phyloP scores from a whole-genome alignment of 1,284 basidiomycete genomes.

The Pholiota adiposa region DNA sequence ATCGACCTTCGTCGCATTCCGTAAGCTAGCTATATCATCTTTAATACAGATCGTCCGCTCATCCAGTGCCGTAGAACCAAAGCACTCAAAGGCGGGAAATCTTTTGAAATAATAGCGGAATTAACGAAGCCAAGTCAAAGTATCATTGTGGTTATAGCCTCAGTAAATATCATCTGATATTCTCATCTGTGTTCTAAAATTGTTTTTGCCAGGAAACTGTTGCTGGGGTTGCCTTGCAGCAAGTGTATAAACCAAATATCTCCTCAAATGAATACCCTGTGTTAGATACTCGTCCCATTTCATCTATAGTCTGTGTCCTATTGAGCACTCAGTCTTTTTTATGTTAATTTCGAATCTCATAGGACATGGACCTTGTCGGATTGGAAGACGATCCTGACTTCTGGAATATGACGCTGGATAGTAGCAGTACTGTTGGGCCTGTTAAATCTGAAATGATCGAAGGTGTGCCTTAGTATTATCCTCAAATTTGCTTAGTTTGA shows the following conservation, averaged over 20 bases:
- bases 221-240: constrained; percentile 61
- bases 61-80: constrained; percentile 55
- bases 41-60: neutral
- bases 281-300: constrained; percentile 70
- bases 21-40: constrained; percentile 44
- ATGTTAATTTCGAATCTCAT: constrained; percentile 5
- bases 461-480: neutral
- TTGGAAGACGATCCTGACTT: constrained; percentile 69
- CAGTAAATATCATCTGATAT: constrained; percentile 43
- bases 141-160: constrained; percentile 64
- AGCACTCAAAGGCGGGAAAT: constrained; percentile 56
- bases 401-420: constrained; percentile 59
- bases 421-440: constrained; percentile 27
- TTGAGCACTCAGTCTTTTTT: constrained; percentile 1
- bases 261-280: constrained; percentile 62
- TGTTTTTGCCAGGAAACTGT: constrained; percentile 58
- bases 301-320: constrained; percentile 45
- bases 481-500: neutral
- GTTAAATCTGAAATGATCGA: neutral
- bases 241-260: constrained; percentile 61
- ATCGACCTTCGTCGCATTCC: constrained; percentile 78
- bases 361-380: constrained; percentile 68
- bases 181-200: neutral
- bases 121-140: constrained; percentile 77
- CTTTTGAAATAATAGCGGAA: constrained; percentile 58